phyloP scores from a whole-genome alignment of 768 basidiomycete genomes.

The Auriscalpium orientale region DNA sequence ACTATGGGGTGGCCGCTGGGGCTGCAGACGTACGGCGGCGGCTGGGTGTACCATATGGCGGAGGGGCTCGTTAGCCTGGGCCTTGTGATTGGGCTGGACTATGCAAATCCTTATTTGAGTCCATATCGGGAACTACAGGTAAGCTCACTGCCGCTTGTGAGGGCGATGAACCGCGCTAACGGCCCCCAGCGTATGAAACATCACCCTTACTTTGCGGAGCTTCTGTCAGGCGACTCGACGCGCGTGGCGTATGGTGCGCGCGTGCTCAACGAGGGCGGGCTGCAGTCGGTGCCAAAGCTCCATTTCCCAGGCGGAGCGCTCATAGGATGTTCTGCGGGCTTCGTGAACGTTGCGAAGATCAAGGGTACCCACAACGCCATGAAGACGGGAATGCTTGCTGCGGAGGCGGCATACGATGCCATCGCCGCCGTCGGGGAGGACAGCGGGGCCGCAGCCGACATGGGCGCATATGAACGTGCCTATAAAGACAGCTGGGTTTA shows the following conservation, averaged over 20 bases:
- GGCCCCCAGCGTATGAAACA: slow-evolving; percentile 80
- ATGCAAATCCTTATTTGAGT: slow-evolving; percentile 85
- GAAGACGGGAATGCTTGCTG: slow-evolving; percentile 98
- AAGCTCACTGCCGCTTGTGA: slow-evolving; percentile 16
- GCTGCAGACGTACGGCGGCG: slow-evolving; percentile 78
- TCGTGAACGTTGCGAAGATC: slow-evolving; percentile 95
- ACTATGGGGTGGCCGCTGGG: slow-evolving; percentile 93
- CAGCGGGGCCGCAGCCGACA: slow-evolving; percentile 35
- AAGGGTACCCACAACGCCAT: slow-evolving; percentile 99
- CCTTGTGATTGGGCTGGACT: slow-evolving; percentile 89
- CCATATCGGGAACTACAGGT: slow-evolving; percentile 94
- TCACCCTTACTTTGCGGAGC: slow-evolving; percentile 82
- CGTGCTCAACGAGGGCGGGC: slow-evolving; percentile 85
- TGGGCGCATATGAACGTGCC: slow-evolving; percentile 64
- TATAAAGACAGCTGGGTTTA: slow-evolving; percentile 79
- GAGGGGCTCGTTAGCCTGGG: slow-evolving; percentile 86
- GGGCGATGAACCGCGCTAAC: background rate
- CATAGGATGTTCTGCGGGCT: slow-evolving; percentile 92
- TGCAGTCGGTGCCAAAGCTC: slow-evolving; percentile 81
- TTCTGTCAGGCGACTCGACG: slow-evolving; percentile 63
- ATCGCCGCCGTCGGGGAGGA: slow-evolving; percentile 31
- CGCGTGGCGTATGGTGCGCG: slow-evolving; percentile 90
- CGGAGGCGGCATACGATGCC: slow-evolving; percentile 73
- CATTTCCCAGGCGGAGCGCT: slow-evolving; percentile 92
- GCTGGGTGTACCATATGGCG: slow-evolving; percentile 94